Evolutionary conservation across 768 basidiomycete species (phyloP), one percentile per base, ranked within the genome.

Genomic region (Collybia sordida): DNA sequence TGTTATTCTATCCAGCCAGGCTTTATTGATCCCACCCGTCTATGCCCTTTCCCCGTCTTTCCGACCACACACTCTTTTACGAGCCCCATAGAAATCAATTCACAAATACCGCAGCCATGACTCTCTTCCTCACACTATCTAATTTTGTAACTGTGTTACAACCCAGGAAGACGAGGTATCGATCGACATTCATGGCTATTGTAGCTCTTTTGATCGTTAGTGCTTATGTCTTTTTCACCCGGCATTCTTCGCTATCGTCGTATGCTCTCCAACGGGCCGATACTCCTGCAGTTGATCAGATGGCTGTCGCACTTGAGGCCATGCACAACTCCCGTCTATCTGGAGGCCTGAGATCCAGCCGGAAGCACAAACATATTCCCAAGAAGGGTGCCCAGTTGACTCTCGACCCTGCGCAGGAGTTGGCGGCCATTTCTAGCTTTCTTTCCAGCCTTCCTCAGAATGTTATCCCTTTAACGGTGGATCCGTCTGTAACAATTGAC

Each of bases 341-440:
- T 21, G 53, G 58, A 12, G 49, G 50, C 17, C 50, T 53, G 37
- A 48, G 31, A 48, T 62, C 57, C 57, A 55, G 52, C 43, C 48
- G 48, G 42, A 52, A 56, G 52, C 53, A 64, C 57, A 52, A 48
- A 55, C 34, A 64, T 55, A 34, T 55, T 36, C 40, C 47, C 15
- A 39, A 47, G 46, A 55, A 63, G 45, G 40, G 70, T 14, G 69
- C 74, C 0, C 70, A 80, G 24, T 59, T 88, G 35, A 45, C 63
- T 12, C 76, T 91, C 50, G 68, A 74, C 35, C 61, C 71, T 0
- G 64, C 69, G 0, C 78, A 90, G 60, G 90, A 92, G 60, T 78
- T 92, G 17, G 88, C 87, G 1, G 87, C 90, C 2, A 69, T 90
- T 41, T 79, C 85, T 2, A 81, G 80, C 50, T 92, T 91, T 67